A percentile compares a stretch with the other conserved stretches of the same genome.
Evolutionary conservation across 805 yeast species (phyloP).

Genomic region (Vanderwaltozyma polyspora): DNA sequence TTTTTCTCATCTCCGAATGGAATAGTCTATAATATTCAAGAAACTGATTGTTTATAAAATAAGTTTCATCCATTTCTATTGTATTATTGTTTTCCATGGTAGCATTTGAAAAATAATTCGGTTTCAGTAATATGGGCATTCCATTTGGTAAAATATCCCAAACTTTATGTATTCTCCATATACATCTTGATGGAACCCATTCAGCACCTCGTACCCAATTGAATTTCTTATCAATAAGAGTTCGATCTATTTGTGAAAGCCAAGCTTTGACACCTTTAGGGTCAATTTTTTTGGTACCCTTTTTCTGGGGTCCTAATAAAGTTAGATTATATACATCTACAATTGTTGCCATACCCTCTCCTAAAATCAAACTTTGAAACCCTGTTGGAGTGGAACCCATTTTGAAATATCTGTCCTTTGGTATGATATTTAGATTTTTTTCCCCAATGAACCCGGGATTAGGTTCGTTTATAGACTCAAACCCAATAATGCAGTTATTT

Average conservation of each 20-base stretch:
- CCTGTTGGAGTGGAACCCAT: slow-evolving; percentile 79
- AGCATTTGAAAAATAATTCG: slow-evolving; percentile 38
- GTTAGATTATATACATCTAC: slow-evolving; percentile 65
- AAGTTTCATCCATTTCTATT: slow-evolving; percentile 33
- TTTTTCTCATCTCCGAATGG: slow-evolving; percentile 36
- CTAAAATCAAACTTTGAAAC: slow-evolving; percentile 59
- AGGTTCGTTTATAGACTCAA: slow-evolving; percentile 83
- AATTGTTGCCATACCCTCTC: slow-evolving; percentile 61
- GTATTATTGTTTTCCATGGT: slow-evolving; percentile 4
- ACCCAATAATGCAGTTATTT: slow-evolving; percentile 43
- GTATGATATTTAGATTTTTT: slow-evolving; percentile 41
- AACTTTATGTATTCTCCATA: slow-evolving; percentile 71
- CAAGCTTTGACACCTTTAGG: slow-evolving; percentile 63
- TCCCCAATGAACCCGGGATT: slow-evolving; percentile 63
- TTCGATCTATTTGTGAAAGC: slow-evolving; percentile 41
- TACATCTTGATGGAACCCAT: slow-evolving; percentile 69
- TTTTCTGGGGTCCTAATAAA: slow-evolving; percentile 64
- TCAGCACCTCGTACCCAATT: slow-evolving; percentile 53
- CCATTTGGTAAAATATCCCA: slow-evolving; percentile 44
- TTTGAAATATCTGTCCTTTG: slow-evolving; percentile 53
- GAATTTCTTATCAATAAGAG: slow-evolving; percentile 42
- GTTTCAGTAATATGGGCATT: slow-evolving; percentile 27
- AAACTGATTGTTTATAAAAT: slow-evolving; percentile 55
- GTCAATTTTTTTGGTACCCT: slow-evolving; percentile 44
- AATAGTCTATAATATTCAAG: slow-evolving; percentile 48